Evolutionary conservation across 805 yeast species (phyloP).

Genomic region (Spathaspora arborariae): DNA sequence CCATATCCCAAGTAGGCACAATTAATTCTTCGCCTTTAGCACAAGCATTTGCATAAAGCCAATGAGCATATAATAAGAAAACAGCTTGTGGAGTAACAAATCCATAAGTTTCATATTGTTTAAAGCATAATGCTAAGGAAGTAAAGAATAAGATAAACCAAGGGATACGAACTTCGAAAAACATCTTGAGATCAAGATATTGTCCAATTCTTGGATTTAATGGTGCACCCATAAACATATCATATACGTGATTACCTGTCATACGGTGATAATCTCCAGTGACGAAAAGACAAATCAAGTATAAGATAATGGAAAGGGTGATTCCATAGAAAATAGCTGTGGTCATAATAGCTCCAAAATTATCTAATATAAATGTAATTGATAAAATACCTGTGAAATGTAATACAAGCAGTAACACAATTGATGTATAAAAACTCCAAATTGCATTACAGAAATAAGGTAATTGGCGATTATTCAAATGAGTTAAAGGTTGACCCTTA

Average conservation of each 20-base stretch:
- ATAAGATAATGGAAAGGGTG: slow-evolving; percentile 61
- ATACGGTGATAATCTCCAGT: slow-evolving; percentile 80
- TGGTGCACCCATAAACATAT: slow-evolving; percentile 96
- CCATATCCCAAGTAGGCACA: slow-evolving; percentile 99
- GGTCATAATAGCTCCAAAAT: slow-evolving; percentile 90
- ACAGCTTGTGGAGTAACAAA: slow-evolving; percentile 70
- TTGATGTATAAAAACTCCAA: slow-evolving; percentile 72
- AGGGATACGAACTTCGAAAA: slow-evolving; percentile 94
- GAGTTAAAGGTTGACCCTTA: slow-evolving; percentile 88
- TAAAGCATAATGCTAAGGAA: slow-evolving; percentile 67
- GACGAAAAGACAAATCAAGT: slow-evolving; percentile 59
- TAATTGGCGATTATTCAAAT: slow-evolving; percentile 72
- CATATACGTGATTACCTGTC: slow-evolving; percentile 90
- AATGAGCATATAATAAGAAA: slow-evolving; percentile 77
- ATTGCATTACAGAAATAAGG: slow-evolving; percentile 94
- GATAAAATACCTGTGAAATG: slow-evolving; percentile 76
- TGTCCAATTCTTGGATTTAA: slow-evolving; percentile 93
- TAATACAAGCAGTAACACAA: slow-evolving; percentile 52
- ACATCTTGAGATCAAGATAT: slow-evolving; percentile 86
- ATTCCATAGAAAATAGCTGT: slow-evolving; percentile 83
- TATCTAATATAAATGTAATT: slow-evolving; percentile 69
- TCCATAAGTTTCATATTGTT: slow-evolving; percentile 82
- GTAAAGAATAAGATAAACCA: slow-evolving; percentile 89
- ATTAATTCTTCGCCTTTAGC: slow-evolving; percentile 97
- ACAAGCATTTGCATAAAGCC: slow-evolving; percentile 95